Conservation (phyloP, 148 eudicot genomes). For the Vaccinium vitisidaea region DNA sequence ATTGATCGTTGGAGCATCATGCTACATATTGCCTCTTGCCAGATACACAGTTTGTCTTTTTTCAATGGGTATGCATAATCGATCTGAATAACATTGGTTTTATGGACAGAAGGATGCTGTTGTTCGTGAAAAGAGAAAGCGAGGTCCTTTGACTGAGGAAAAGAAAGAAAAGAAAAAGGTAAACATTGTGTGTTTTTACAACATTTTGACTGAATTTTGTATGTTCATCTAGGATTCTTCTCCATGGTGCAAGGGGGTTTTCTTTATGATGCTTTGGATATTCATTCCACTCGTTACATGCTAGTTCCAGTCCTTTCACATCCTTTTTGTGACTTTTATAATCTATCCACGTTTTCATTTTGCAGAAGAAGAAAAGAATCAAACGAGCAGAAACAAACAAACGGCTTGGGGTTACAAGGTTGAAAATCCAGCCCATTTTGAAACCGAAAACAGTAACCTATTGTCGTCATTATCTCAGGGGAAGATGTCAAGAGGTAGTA, state of each 20-base stretch:
- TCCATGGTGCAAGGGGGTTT: background rate
- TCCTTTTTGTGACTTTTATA: conserved; percentile 5
- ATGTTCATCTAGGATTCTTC: conserved; percentile 1
- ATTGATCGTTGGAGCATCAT: background rate
- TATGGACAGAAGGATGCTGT: conserved; percentile 40
- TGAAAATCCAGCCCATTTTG: conserved; percentile 61
- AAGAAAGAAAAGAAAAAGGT: conserved; percentile 74
- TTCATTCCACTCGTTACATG: background rate
- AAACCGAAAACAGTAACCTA: conserved; percentile 54
- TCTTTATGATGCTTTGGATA: background rate
- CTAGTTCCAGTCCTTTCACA: background rate
- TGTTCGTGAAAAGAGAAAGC: conserved; percentile 32
- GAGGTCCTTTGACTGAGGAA: conserved; percentile 33
- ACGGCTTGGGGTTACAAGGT: conserved; percentile 73
- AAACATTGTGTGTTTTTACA: conserved; percentile 13
- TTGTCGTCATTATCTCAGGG: conserved; percentile 86
- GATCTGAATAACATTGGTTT: background rate
- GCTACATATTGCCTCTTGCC: background rate
- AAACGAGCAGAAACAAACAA: conserved; percentile 77
- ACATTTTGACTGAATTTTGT: conserved; percentile 5
- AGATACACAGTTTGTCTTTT: background rate
- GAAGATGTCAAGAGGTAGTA: conserved; percentile 90
- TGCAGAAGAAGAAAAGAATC: conserved; percentile 67
- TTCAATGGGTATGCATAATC: background rate
- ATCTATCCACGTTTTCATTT: conserved; percentile 10